Conservation (phyloP, 441 rosid species). For the Capsella rubella region DNA sequence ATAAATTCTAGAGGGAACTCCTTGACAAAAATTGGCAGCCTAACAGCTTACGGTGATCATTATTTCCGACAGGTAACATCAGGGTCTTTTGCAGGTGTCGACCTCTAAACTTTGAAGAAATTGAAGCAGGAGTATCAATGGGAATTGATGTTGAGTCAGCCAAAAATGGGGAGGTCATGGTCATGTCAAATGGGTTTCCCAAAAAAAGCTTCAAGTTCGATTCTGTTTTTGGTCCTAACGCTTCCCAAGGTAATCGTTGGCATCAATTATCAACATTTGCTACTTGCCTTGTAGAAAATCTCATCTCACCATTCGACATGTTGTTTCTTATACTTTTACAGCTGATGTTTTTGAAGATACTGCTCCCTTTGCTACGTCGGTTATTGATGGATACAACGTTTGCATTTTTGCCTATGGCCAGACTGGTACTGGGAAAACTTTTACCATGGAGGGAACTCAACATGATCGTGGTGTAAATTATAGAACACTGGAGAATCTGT, state of each 20-base stretch:
- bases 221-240: conserved; percentile 85
- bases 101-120: conserved; percentile 79
- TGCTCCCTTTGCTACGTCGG: conserved; percentile 85
- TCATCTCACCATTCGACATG: background rate
- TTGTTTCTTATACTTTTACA: conserved; percentile 42
- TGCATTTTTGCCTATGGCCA: conserved; percentile 97
- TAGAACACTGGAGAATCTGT: conserved; percentile 80
- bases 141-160: conserved; percentile 80
- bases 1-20: conserved; percentile 11
- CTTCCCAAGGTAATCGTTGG: conserved; percentile 75
- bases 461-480: conserved; percentile 94
- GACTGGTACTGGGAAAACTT: conserved; percentile 97
- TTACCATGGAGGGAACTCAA: conserved; percentile 92
- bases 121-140: conserved; percentile 61
- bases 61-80: conserved; percentile 77
- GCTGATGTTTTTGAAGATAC: conserved; percentile 91
- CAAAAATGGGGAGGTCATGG: conserved; percentile 82
- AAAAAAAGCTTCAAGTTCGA: conserved; percentile 85
- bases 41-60: conserved; percentile 29
- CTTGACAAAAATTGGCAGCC: conserved; percentile 18
- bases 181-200: conserved; percentile 76
- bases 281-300: conserved; percentile 3
- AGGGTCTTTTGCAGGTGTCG: conserved; percentile 96
- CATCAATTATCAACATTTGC: conserved; percentile 11
- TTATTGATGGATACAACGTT: conserved; percentile 95